Evolutionary conservation across 768 basidiomycete genomes (phyloP).

Genomic region (Punctularia strigosozonata): DNA sequence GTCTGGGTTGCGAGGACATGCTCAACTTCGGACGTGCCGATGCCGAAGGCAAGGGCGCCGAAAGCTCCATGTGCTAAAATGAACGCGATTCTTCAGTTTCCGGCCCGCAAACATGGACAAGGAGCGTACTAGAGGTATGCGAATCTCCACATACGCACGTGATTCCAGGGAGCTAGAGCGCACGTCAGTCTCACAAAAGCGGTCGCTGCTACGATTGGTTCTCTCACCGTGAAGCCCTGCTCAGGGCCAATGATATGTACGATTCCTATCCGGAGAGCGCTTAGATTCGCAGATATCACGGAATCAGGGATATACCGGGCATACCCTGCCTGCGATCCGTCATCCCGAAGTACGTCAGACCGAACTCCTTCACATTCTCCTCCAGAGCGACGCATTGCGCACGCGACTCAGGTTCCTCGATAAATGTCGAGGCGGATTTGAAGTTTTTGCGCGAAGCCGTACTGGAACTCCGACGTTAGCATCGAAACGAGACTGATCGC

Average conservation of each 20-base stretch:
- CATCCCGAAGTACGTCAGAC: conserved; percentile 58
- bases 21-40: conserved; percentile 59
- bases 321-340: conserved; percentile 50
- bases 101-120: not conserved
- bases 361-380: conserved; percentile 56
- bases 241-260: conserved; percentile 58
- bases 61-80: conserved; percentile 48
- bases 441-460: conserved; percentile 40
- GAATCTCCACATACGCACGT: conserved; percentile 54
- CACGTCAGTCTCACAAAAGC: not conserved
- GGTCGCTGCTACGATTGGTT: not conserved
- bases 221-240: conserved; percentile 45
- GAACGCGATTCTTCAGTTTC: conserved; percentile 1
- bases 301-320: conserved; percentile 1
- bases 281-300: not conserved
- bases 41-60: conserved; percentile 56
- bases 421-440: conserved; percentile 35
- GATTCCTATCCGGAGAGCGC: conserved; percentile 22
- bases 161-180: conserved; percentile 27
- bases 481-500: not conserved
- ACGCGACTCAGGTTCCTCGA: conserved; percentile 45
- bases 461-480: conserved; percentile 16
- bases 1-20: conserved; percentile 61
- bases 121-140: conserved; percentile 40
- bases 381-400: conserved; percentile 47